phyloP scores from a whole-genome alignment of 169 alveolate genomes.

The Cryptosporidium andersoni region DNA sequence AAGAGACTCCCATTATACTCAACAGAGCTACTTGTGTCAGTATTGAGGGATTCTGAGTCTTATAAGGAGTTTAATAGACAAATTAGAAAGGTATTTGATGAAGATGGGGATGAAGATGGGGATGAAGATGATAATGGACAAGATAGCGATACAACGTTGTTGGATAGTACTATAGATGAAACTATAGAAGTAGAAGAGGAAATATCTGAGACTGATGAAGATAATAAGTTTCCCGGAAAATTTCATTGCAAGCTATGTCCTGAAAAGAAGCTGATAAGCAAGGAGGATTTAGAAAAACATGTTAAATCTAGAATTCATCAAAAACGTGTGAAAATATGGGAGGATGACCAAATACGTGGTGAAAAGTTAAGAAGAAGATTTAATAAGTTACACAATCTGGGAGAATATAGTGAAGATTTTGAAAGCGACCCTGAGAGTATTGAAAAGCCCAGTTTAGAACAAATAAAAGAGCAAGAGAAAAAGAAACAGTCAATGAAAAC shows the following conservation, averaged over 20 bases:
- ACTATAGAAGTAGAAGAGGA: background rate
- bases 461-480: background rate
- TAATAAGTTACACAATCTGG: slow-evolving; percentile 3
- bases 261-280: slow-evolving; percentile 65
- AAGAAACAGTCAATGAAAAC: too few species aligned
- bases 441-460: background rate
- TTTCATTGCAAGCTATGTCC: slow-evolving; percentile 74
- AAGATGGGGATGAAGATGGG: slow-evolving; percentile 14
- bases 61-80: slow-evolving; percentile 14
- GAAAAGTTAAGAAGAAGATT: slow-evolving; percentile 24
- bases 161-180: background rate
- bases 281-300: slow-evolving; percentile 75
- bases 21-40: slow-evolving; percentile 9
- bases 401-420: background rate
- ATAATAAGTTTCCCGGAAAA: slow-evolving; percentile 66
- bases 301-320: slow-evolving; percentile 67
- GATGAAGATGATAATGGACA: background rate
- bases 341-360: slow-evolving; percentile 11
- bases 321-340: slow-evolving; percentile 26
- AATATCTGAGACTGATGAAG: background rate
- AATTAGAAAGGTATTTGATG: slow-evolving; percentile 25
- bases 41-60: background rate
- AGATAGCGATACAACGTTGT: background rate
- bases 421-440: too few species aligned
- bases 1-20: slow-evolving; percentile 56